Evolutionary conservation across 78 protist genomes (phyloP), one percentile per base, ranked within the genome.

Genomic region (Speleostelium caveatum): DNA sequence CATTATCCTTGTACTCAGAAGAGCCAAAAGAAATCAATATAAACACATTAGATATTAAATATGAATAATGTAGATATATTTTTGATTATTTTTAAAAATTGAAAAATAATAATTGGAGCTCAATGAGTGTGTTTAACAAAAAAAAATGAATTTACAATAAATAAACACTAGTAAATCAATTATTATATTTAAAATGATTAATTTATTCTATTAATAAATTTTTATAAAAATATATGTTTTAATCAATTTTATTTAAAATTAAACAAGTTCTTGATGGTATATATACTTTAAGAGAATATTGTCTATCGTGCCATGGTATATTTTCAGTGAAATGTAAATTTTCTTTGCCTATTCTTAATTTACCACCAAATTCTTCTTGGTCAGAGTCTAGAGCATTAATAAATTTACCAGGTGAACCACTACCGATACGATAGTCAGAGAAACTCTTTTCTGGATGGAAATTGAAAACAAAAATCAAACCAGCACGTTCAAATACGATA

Each of bases 401-500:
- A 55, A 73, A 96, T 61, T 86, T 78, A 36, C 96, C 86, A 10
- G 72, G 4, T 2, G 3, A 19, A 28, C 73, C 65, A 39, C 69
- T 51, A 42, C 95, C 95, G 49, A 97, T 33, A 16, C 94, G 74
- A 72, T 95, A 96, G 76, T 94, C 96, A 7, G 80, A 21, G 68
- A 86, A 95, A 38, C 90, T 68, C 71, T 92, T 71, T 0, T 59
- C 21, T 32, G 93, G 74, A 45, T 97, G 98, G 92, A 97, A 96
- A 72, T 97, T 97, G 95, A 96, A 95, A 17, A 87, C 75, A 30
- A 96, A 94, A 56, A 97, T 45, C 2, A 94, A 76, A 21, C 67
- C 74, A 6, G 90, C 94, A n/a, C 97, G 72, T 76, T 97, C 98
- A 42, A 59, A 95, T 1, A 76, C 96, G 33, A 97, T 90, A 14